These are phyloP conservation scores for Beta corolliflora DNA, from an alignment of 179 eudicot genomes.

Conservation along the genomic window DNA sequence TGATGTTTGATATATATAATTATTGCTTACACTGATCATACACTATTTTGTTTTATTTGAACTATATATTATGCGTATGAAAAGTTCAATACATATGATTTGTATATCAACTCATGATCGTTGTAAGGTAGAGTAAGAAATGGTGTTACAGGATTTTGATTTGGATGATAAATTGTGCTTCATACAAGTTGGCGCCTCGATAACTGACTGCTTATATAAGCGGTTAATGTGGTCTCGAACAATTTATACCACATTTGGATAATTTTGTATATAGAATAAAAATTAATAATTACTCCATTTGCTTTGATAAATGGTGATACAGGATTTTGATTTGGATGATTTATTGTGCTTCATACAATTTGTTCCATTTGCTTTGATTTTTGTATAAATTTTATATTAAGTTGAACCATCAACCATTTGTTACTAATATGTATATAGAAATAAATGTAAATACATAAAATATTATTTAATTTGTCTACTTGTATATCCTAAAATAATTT, in stretches of 20 bases:
- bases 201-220: too few relatives aligned
- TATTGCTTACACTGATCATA: background rate
- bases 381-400: background rate
- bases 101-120: background rate
- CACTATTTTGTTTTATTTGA: background rate
- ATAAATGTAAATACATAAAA: too few relatives aligned
- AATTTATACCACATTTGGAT: too few relatives aligned
- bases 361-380: background rate
- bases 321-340: background rate
- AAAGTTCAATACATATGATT: background rate
- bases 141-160: background rate
- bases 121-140: background rate
- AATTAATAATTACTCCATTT: too few relatives aligned
- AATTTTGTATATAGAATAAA: too few relatives aligned
- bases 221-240: too few relatives aligned
- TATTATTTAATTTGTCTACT: too few relatives aligned
- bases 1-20: background rate
- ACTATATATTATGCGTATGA: background rate
- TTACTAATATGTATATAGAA: too few relatives aligned
- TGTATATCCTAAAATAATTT: too few relatives aligned
- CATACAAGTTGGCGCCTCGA: background rate
- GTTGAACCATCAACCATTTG: too few relatives aligned
- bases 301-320: background rate
- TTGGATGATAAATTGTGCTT: background rate
- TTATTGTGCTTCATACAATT: background rate